These are phyloP conservation scores for Fraxinus sp. DNA, from an alignment of 305 asterid species.

Conservation along the genomic window DNA sequence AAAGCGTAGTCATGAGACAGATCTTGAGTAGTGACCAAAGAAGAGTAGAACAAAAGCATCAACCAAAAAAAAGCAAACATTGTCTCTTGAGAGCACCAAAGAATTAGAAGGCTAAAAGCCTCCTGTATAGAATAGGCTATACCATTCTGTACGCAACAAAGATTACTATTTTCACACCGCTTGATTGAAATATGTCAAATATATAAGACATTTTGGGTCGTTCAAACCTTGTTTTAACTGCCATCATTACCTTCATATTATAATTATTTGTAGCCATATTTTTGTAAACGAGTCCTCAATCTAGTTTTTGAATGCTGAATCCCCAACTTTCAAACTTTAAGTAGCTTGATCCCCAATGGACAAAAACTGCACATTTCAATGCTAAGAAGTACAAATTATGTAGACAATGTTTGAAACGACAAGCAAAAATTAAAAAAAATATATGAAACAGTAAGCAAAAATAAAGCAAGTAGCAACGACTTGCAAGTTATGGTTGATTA, in stretches of 20 bases:
- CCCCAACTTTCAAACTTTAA: background rate
- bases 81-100: background rate
- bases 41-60: constrained; percentile 4
- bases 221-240: background rate
- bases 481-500: background rate
- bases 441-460: too few species aligned
- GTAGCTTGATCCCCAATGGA: background rate
- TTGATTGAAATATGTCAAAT: background rate
- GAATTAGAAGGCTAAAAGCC: background rate
- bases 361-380: background rate
- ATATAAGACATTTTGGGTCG: background rate
- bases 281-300: background rate
- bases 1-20: background rate
- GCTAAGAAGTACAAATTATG: background rate
- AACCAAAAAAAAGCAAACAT: background rate
- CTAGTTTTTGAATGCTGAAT: background rate
- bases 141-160: background rate
- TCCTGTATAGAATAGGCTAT: background rate
- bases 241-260: background rate
- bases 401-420: background rate
- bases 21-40: background rate
- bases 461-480: background rate
- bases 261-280: background rate
- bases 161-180: background rate
- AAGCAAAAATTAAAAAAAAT: too few species aligned